Percentiles rank a stretch among this genome's conserved stretches.
Evolutionary conservation across 1,284 basidiomycete genomes (phyloP).

Genomic region (Ceratobasidium sp.): DNA sequence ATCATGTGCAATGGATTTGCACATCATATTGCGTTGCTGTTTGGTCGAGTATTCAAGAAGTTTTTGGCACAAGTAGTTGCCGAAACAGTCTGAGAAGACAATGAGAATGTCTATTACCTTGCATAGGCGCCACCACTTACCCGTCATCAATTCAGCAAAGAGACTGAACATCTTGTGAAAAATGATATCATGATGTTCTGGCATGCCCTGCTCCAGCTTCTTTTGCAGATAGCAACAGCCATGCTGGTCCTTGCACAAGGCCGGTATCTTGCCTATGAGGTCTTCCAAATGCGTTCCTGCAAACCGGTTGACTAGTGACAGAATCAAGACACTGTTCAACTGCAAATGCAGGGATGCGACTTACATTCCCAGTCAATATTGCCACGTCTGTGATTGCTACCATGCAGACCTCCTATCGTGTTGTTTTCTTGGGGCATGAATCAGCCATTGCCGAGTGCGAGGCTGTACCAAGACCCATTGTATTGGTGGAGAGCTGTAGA

Average conservation of each 20-base stretch:
- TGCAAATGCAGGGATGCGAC: conserved; percentile 52
- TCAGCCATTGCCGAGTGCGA: conserved; percentile 63
- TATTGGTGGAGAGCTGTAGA: conserved; percentile 86
- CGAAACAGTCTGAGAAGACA: conserved; percentile 85
- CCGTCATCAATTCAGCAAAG: conserved; percentile 98
- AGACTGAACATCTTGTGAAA: conserved; percentile 98
- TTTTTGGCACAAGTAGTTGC: conserved; percentile 99
- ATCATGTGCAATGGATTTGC: conserved; percentile 97
- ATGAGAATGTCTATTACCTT: neutral
- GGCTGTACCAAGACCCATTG: conserved; percentile 79
- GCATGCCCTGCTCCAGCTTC: conserved; percentile 96
- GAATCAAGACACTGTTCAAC: neutral
- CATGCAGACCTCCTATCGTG: conserved; percentile 90
- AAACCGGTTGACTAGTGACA: conserved; percentile 85
- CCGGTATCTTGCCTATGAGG: conserved; percentile 92
- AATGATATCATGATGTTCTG: conserved; percentile 98
- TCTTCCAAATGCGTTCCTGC: conserved; percentile 96
- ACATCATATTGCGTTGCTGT: conserved; percentile 96
- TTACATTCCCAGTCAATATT: conserved; percentile 90
- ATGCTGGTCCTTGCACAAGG: conserved; percentile 98
- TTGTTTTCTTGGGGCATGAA: conserved; percentile 61
- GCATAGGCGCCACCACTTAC: conserved; percentile 59
- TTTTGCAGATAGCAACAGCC: conserved; percentile 99
- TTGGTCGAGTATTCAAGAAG: conserved; percentile 97
- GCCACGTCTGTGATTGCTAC: conserved; percentile 92